Conservation (phyloP, 2,329 filamentous ascomycete species). For the Penicillium expansum region DNA sequence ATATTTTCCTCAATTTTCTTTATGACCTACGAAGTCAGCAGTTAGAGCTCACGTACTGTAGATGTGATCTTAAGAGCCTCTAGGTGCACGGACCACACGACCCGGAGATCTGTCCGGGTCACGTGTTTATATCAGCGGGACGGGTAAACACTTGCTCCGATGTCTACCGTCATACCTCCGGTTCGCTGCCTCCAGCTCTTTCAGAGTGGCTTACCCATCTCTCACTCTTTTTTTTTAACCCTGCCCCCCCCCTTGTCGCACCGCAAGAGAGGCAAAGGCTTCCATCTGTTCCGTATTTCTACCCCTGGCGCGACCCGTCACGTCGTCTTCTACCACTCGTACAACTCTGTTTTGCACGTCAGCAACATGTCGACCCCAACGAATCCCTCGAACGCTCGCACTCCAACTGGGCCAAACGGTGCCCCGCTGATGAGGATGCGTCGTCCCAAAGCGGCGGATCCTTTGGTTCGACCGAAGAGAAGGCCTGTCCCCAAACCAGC, state of each 20-base stretch:
- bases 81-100: neutral
- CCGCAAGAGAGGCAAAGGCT: neutral
- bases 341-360: neutral
- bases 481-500: slow-evolving; percentile 30
- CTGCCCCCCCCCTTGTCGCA: neutral
- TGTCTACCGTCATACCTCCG: slow-evolving; percentile 2
- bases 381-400: slow-evolving; percentile 48
- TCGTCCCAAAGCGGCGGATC: slow-evolving; percentile 56
- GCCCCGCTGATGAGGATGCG: slow-evolving; percentile 42
- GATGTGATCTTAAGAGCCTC: neutral
- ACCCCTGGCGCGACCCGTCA: neutral
- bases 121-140: neutral
- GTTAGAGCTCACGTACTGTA: neutral
- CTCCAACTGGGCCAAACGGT: slow-evolving; percentile 49
- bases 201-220: neutral
- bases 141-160: slow-evolving; percentile 3
- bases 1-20: neutral
- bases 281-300: too few relatives aligned
- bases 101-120: neutral
- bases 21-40: neutral
- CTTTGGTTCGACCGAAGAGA: slow-evolving; percentile 62
- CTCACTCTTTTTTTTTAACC: neutral
- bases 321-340: neutral
- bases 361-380: slow-evolving; percentile 38
- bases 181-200: neutral